These are phyloP conservation scores for Hemileia vastatrix DNA, from an alignment of 1,284 basidiomycete genomes.

Conservation along the genomic window DNA sequence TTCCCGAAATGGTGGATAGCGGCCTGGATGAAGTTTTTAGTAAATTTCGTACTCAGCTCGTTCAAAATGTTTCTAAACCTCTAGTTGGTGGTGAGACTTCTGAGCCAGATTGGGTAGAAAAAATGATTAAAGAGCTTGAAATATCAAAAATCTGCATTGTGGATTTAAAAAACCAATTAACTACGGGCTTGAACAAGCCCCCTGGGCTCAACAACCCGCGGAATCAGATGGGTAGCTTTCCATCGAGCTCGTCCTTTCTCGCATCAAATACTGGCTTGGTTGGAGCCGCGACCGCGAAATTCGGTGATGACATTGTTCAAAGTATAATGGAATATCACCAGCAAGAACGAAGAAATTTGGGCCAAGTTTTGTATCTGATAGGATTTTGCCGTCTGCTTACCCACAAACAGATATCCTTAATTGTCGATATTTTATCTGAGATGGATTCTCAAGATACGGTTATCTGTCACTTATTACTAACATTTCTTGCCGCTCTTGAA, in stretches of 20 bases:
- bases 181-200: neutral
- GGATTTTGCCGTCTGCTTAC: slow-evolving; percentile 18
- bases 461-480: slow-evolving; percentile 19
- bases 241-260: slow-evolving; percentile 1
- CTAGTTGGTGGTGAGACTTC: too few relatives aligned
- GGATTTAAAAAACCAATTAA: slow-evolving; percentile 20
- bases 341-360: slow-evolving; percentile 19
- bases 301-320: slow-evolving; percentile 24
- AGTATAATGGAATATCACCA: slow-evolving; percentile 23
- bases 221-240: slow-evolving; percentile 4
- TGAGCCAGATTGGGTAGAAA: too few relatives aligned
- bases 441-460: slow-evolving; percentile 22
- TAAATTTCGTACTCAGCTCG: slow-evolving; percentile 13
- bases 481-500: slow-evolving; percentile 19
- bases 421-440: slow-evolving; percentile 14
- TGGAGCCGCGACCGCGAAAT: slow-evolving; percentile 6
- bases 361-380: slow-evolving; percentile 20
- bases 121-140: slow-evolving; percentile 16
- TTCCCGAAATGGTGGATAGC: slow-evolving; percentile 8
- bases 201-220: neutral
- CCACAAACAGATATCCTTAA: slow-evolving; percentile 1
- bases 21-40: slow-evolving; percentile 12
- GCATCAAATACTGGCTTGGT: neutral
- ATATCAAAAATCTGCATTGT: slow-evolving; percentile 17
- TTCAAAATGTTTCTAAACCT: neutral